Conservation (phyloP, 768 basidiomycete genomes). For the Phlegmacium glaucopus region DNA sequence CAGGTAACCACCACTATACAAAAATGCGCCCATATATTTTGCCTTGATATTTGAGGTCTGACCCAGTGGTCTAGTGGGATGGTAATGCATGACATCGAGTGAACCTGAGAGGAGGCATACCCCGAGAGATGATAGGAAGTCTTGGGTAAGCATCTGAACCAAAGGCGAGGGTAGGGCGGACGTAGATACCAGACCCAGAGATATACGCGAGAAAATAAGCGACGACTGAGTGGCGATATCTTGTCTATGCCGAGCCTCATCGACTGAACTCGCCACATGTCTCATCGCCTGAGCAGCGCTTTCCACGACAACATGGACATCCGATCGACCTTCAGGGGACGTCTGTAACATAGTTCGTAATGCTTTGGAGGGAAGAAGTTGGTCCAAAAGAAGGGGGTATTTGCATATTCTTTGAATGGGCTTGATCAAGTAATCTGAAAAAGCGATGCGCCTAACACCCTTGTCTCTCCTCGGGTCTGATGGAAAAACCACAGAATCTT, state of each 20-base stretch:
- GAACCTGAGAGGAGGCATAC: slow-evolving; percentile 80
- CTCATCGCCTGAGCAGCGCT: slow-evolving; percentile 71
- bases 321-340: slow-evolving; percentile 18
- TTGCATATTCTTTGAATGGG: slow-evolving; percentile 96
- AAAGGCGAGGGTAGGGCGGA: slow-evolving; percentile 25
- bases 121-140: slow-evolving; percentile 75
- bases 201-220: slow-evolving; percentile 67
- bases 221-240: slow-evolving; percentile 64
- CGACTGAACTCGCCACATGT: slow-evolving; percentile 70
- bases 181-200: slow-evolving; percentile 25
- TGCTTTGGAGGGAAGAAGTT: slow-evolving; percentile 45
- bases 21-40: slow-evolving; percentile 87
- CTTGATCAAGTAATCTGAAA: slow-evolving; percentile 92
- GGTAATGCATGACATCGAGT: slow-evolving; percentile 81
- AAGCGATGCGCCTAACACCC: slow-evolving; percentile 44
- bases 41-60: slow-evolving; percentile 56
- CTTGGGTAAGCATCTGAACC: slow-evolving; percentile 39
- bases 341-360: slow-evolving; percentile 20
- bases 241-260: slow-evolving; percentile 72
- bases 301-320: slow-evolving; percentile 42
- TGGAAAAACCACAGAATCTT: slow-evolving; percentile 25
- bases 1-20: slow-evolving; percentile 84
- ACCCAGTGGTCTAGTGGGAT: slow-evolving; percentile 39
- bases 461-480: slow-evolving; percentile 25
- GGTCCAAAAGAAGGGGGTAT: slow-evolving; percentile 86